Conservation (phyloP, 1,284 basidiomycete species). For the Trametes sp. region DNA sequence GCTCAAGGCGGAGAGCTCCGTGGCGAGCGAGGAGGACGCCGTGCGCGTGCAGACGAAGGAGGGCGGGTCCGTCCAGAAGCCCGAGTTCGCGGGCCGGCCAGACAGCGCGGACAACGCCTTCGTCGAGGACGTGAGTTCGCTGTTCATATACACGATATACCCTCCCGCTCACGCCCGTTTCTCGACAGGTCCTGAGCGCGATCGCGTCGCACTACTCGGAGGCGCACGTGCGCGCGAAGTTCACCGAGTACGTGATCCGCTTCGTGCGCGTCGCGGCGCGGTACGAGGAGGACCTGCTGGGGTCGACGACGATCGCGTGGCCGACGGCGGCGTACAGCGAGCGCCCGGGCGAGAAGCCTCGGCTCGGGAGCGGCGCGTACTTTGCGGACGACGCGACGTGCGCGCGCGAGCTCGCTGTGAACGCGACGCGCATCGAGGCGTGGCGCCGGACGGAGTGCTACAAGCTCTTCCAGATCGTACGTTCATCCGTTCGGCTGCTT, state of each 20-base stretch:
- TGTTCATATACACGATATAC: conserved; percentile 3
- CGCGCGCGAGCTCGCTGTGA: conserved; percentile 68
- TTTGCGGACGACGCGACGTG: conserved; percentile 70
- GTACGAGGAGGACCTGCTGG: conserved; percentile 79
- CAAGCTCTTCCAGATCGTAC: conserved; percentile 63
- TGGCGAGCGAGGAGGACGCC: conserved; percentile 68
- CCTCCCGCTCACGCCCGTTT: not conserved
- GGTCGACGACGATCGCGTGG: conserved; percentile 71
- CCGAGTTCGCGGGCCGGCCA: conserved; percentile 60
- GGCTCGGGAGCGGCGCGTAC: conserved; percentile 73
- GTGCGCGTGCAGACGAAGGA: conserved; percentile 51
- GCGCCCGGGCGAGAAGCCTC: conserved; percentile 45
- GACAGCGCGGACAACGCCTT: conserved; percentile 85
- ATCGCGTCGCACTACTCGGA: conserved; percentile 84
- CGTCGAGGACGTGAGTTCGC: conserved; percentile 85
- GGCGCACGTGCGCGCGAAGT: conserved; percentile 76
- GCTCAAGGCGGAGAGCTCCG: conserved; percentile 66
- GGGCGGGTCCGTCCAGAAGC: conserved; percentile 44
- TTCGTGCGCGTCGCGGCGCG: conserved; percentile 81
- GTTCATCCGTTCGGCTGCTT: conserved; percentile 30
- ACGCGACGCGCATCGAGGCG: conserved; percentile 79
- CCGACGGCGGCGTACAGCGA: conserved; percentile 55
- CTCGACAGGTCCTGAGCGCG: conserved; percentile 65
- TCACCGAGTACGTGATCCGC: conserved; percentile 78
- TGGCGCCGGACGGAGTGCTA: conserved; percentile 80